Conservation (phyloP, 805 yeast genomes). For the Hyphopichia homilentoma region DNA sequence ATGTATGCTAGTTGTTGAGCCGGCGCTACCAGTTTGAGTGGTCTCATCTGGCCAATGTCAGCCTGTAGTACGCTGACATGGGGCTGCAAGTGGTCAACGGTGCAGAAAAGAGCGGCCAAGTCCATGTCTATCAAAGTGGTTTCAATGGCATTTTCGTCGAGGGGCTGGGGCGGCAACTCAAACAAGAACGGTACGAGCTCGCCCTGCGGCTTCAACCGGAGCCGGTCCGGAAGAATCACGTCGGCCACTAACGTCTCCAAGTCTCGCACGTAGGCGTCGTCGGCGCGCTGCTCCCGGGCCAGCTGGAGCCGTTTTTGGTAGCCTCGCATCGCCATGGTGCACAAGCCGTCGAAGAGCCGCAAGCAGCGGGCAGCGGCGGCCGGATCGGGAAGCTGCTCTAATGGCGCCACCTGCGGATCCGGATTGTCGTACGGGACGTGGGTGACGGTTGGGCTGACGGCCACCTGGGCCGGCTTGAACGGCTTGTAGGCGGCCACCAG, state of each 20-base stretch:
- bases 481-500: slow-evolving; percentile 25
- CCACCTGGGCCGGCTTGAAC: slow-evolving; percentile 20
- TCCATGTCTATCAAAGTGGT: slow-evolving; percentile 39
- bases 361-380: slow-evolving; percentile 23
- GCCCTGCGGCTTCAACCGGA: no score
- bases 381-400: slow-evolving; percentile 25
- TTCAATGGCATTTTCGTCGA: slow-evolving; percentile 8
- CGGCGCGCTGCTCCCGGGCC: slow-evolving; percentile 21
- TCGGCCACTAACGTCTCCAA: slow-evolving; percentile 14
- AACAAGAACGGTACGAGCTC: neutral
- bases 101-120: slow-evolving; percentile 24
- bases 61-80: slow-evolving; percentile 23
- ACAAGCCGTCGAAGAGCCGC: slow-evolving; percentile 22
- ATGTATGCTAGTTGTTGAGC: slow-evolving; percentile 11
- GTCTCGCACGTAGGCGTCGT: slow-evolving; percentile 5
- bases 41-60: slow-evolving; percentile 14
- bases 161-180: slow-evolving; percentile 4
- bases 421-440: slow-evolving; percentile 43
- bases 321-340: slow-evolving; percentile 29
- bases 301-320: slow-evolving; percentile 31
- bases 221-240: no score
- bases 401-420: slow-evolving; percentile 29
- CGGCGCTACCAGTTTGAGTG: slow-evolving; percentile 11
- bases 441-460: slow-evolving; percentile 21
- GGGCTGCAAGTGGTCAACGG: slow-evolving; percentile 21